These are phyloP conservation scores for Boletellus sp. DNA, from an alignment of 1,284 basidiomycete genomes.

Conservation along the genomic window DNA sequence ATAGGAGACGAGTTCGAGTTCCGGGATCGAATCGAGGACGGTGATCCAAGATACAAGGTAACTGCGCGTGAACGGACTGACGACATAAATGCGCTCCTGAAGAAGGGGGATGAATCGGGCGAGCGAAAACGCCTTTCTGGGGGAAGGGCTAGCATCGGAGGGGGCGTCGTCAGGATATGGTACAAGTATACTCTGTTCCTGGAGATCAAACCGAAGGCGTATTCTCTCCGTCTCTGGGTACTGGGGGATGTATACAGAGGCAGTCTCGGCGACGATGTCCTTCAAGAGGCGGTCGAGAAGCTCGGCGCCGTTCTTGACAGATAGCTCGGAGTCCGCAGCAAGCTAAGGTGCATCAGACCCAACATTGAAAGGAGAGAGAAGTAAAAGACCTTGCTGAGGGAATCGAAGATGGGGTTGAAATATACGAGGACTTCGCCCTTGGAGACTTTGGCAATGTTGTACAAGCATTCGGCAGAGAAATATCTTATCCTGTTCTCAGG, in stretches of 20 bases:
- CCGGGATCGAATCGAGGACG: slow-evolving; percentile 94
- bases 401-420: slow-evolving; percentile 98
- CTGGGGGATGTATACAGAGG: slow-evolving; percentile 90
- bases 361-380: slow-evolving; percentile 6
- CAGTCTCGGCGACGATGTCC: slow-evolving; percentile 96
- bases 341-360: slow-evolving; percentile 53
- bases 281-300: slow-evolving; percentile 96
- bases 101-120: slow-evolving; percentile 94
- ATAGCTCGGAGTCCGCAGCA: slow-evolving; percentile 92
- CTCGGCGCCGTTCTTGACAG: slow-evolving; percentile 98
- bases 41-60: slow-evolving; percentile 97
- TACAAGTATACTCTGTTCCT: slow-evolving; percentile 56
- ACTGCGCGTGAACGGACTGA: slow-evolving; percentile 94
- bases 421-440: slow-evolving; percentile 96
- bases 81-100: slow-evolving; percentile 89
- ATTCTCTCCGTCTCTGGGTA: slow-evolving; percentile 77
- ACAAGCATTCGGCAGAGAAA: slow-evolving; percentile 96
- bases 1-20: slow-evolving; percentile 91
- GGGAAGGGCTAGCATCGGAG: slow-evolving; percentile 42
- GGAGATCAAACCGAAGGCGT: slow-evolving; percentile 44
- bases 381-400: slow-evolving; percentile 82
- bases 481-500: slow-evolving; percentile 94
- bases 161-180: slow-evolving; percentile 54
- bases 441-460: slow-evolving; percentile 98
- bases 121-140: slow-evolving; percentile 86